A percentile compares a stretch with the other conserved stretches of the same genome.
Conservation (phyloP, 805 yeast species). For the Candida germanica region DNA sequence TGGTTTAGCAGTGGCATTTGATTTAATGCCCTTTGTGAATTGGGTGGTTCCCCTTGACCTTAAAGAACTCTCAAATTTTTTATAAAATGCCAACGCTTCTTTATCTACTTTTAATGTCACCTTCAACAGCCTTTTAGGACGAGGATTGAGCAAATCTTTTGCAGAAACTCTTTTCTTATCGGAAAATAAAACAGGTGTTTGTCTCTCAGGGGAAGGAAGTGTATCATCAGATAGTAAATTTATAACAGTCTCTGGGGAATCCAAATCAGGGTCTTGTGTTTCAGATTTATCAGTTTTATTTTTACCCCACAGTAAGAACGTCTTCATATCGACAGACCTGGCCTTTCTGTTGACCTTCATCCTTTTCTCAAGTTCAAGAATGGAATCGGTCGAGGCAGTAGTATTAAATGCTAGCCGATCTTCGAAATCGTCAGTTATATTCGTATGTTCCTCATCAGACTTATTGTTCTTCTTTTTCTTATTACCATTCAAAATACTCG, state of each 20-base stretch:
- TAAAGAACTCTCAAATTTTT: constrained; percentile 26
- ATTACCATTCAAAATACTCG: background rate
- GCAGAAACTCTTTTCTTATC: constrained; percentile 25
- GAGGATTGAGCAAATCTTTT: constrained; percentile 49
- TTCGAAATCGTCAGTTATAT: background rate
- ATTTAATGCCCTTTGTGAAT: constrained; percentile 1
- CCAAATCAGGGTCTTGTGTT: too few species aligned
- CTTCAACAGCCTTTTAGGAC: constrained; percentile 3
- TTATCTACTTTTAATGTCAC: constrained; percentile 26
- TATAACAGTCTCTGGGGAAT: too few species aligned
- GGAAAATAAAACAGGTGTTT: constrained; percentile 21
- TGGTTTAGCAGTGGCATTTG: constrained; percentile 2
- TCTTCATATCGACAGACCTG: constrained; percentile 8
- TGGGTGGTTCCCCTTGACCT: constrained; percentile 22
- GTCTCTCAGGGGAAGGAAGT: background rate
- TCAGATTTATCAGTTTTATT: constrained; percentile 5
- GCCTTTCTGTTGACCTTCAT: constrained; percentile 5
- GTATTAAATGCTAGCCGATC: background rate
- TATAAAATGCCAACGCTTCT: constrained; percentile 22
- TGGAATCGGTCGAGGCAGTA: background rate
- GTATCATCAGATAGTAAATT: background rate
- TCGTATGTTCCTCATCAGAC: background rate
- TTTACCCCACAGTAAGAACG: constrained; percentile 7
- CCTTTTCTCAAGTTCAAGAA: constrained; percentile 6
- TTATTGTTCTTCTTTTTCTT: background rate